These are phyloP conservation scores for Mortierella sp. DNA, from an alignment of 371 early-diverging fungal genomes.

Conservation along the genomic window DNA sequence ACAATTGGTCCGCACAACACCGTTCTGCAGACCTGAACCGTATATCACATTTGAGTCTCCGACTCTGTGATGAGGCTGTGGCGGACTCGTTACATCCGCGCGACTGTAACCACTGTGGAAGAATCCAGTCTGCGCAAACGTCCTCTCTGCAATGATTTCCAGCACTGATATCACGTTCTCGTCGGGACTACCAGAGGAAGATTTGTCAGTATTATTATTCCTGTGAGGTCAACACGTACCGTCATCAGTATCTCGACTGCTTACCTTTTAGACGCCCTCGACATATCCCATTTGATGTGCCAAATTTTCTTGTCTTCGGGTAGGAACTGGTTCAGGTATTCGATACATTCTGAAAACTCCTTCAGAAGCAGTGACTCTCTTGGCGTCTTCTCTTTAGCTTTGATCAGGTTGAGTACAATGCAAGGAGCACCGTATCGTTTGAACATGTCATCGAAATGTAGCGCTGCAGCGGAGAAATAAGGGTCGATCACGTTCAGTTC, in stretches of 20 bases:
- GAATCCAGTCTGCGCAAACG: constrained; percentile 87
- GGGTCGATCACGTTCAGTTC: constrained; percentile 92
- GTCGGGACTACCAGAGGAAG: constrained; percentile 70
- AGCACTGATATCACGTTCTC: constrained; percentile 92
- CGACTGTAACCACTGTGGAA: constrained; percentile 85
- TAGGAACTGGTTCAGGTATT: constrained; percentile 91
- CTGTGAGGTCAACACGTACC: no score
- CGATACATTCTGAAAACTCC: constrained; percentile 84
- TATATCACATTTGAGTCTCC: constrained; percentile 11
- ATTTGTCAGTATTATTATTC: no score
- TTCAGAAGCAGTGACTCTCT: constrained; percentile 90
- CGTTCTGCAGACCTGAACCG: constrained; percentile 72
- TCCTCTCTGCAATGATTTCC: constrained; percentile 90
- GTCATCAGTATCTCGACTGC: not conserved
- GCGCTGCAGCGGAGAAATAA: constrained; percentile 89
- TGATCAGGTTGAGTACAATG: constrained; percentile 93
- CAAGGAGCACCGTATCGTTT: constrained; percentile 89
- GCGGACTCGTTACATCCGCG: not conserved
- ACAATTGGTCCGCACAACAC: constrained; percentile 98
- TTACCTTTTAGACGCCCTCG: constrained; percentile 91
- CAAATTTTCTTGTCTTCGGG: constrained; percentile 82
- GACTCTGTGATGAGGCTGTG: not conserved
- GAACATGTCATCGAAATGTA: constrained; percentile 94
- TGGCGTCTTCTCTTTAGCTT: constrained; percentile 90
- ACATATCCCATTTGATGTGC: constrained; percentile 98